phyloP scores from a whole-genome alignment of 495 filamentous ascomycete species.

The Jackrogersella minutella region DNA sequence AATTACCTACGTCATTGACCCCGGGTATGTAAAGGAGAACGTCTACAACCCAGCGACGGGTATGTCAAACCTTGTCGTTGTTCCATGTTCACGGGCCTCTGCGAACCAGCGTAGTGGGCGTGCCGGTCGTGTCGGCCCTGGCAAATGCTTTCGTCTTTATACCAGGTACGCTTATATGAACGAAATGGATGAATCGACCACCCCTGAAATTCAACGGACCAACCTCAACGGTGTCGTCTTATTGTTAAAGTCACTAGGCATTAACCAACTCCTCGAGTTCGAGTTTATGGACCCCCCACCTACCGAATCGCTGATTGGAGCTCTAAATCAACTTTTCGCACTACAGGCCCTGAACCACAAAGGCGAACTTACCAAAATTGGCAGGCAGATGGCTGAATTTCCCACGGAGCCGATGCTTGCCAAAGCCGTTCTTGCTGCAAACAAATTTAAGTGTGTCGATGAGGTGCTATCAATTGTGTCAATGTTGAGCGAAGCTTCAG shows the following conservation, averaged over 20 bases:
- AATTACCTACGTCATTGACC: slow-evolving; percentile 91
- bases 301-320: slow-evolving; percentile 87
- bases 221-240: slow-evolving; percentile 87
- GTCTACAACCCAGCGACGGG: slow-evolving; percentile 90
- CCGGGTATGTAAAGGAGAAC: slow-evolving; percentile 95
- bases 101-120: slow-evolving; percentile 93
- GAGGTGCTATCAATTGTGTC: slow-evolving; percentile 95
- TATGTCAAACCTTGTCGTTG: slow-evolving; percentile 90
- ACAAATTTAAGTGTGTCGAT: slow-evolving; percentile 87
- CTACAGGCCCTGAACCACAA: slow-evolving; percentile 89
- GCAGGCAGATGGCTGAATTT: slow-evolving; percentile 96
- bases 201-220: slow-evolving; percentile 92
- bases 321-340: slow-evolving; percentile 91
- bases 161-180: slow-evolving; percentile 95
- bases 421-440: slow-evolving; percentile 88
- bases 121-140: slow-evolving; percentile 90
- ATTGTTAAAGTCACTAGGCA: slow-evolving; percentile 87
- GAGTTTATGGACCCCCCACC: slow-evolving; percentile 97
- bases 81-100: slow-evolving; percentile 91
- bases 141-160: slow-evolving; percentile 94
- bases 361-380: slow-evolving; percentile 89
- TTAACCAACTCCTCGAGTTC: slow-evolving; percentile 92
- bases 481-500: slow-evolving; percentile 88
- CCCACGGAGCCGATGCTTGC: slow-evolving; percentile 94
- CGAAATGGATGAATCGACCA: slow-evolving; percentile 91